phyloP scores from a whole-genome alignment of 2,329 filamentous ascomycete species.

The Penicillium brevicompactum region DNA sequence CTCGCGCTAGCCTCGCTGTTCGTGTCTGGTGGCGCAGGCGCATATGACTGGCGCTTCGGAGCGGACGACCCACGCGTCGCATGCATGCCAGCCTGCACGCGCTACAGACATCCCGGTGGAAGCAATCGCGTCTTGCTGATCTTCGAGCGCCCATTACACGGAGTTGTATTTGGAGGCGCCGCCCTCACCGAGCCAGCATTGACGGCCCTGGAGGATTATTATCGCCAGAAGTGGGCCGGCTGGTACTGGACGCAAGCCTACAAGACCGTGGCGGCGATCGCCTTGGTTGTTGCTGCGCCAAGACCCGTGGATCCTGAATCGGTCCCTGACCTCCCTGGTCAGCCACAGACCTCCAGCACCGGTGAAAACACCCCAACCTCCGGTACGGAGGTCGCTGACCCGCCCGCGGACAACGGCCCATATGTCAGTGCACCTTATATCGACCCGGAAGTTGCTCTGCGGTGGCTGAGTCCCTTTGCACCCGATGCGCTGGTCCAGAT shows the following conservation, averaged over 20 bases:
- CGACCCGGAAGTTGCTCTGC: not conserved
- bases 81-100: not conserved
- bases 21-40: not conserved
- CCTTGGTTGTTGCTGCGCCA: not conserved
- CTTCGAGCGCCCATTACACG: not conserved
- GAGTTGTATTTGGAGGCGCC: not conserved
- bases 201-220: not conserved
- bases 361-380: not conserved
- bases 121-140: not conserved
- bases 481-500: not conserved
- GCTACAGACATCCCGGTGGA: not conserved
- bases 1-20: not conserved
- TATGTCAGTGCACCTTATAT: not conserved
- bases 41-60: not conserved
- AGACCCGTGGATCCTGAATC: not conserved
- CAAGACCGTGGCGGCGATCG: not conserved
- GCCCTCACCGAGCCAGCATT: not conserved
- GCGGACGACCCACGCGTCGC: not conserved
- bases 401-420: not conserved
- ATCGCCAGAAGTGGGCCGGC: not conserved
- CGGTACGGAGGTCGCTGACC: not conserved
- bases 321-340: not conserved
- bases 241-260: not conserved
- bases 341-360: not conserved
- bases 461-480: not conserved